These are phyloP conservation scores for Voacanga thouarsii DNA, from an alignment of 257 asterid genomes.

Conservation along the genomic window DNA sequence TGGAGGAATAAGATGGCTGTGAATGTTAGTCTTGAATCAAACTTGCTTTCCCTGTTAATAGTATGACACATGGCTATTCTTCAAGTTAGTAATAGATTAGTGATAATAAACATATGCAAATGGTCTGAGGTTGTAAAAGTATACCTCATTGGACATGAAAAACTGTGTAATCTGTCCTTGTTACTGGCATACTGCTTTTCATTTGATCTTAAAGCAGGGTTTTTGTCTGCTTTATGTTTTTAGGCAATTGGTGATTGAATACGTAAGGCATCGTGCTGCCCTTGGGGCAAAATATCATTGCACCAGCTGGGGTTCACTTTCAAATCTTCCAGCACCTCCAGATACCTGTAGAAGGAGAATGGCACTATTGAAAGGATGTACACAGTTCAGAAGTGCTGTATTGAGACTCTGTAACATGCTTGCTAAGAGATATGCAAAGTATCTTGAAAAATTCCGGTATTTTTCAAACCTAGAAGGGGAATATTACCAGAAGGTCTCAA, in stretches of 20 bases:
- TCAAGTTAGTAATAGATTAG: no score
- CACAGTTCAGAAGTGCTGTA: constrained; percentile 55
- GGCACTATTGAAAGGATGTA: constrained; percentile 45
- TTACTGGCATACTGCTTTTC: no score
- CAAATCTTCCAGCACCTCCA: constrained; percentile 81
- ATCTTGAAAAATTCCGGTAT: constrained; percentile 53
- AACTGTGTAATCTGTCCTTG: background rate
- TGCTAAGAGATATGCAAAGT: constrained; percentile 51
- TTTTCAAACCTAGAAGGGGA: constrained; percentile 33
- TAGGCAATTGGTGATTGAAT: constrained; percentile 77
- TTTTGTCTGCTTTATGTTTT: background rate
- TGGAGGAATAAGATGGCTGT: no score
- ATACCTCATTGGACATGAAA: no score
- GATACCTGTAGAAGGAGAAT: constrained; percentile 79
- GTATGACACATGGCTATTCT: no score
- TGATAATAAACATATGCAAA: no score
- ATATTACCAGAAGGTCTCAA: background rate
- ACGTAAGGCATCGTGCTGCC: constrained; percentile 71
- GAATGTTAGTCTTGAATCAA: no score
- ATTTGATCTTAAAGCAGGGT: background rate
- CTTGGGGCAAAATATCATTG: constrained; percentile 75
- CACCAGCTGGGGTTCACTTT: constrained; percentile 59
- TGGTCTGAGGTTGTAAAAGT: no score
- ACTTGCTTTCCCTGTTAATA: no score
- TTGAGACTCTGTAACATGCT: constrained; percentile 67